These are phyloP conservation scores for Polyplosphaeria fusca DNA, from an alignment of 495 filamentous ascomycete genomes.

Conservation along the genomic window DNA sequence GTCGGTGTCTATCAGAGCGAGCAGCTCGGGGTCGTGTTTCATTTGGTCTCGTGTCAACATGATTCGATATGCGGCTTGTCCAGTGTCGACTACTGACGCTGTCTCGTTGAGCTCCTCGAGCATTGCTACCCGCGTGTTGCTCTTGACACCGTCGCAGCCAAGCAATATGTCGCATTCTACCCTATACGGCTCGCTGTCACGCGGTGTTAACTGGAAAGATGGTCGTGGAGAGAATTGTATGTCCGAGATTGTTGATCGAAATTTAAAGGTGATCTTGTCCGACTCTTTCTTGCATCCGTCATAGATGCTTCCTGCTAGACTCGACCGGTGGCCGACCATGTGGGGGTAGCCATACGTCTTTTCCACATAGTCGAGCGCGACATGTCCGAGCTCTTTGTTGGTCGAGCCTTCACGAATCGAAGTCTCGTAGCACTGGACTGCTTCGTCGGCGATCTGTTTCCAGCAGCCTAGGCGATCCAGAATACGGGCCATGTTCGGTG, in stretches of 20 bases:
- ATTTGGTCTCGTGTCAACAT: slow-evolving; percentile 70
- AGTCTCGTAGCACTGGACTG: slow-evolving; percentile 52
- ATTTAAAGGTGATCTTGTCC: slow-evolving; percentile 64
- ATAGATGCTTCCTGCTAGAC: slow-evolving; percentile 66
- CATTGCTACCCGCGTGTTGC: slow-evolving; percentile 51
- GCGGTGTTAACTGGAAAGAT: slow-evolving; percentile 55
- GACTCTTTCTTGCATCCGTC: slow-evolving; percentile 61
- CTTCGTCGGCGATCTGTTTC: slow-evolving; percentile 62
- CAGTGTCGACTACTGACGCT: slow-evolving; percentile 64
- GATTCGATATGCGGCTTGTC: slow-evolving; percentile 81
- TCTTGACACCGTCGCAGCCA: slow-evolving; percentile 73
- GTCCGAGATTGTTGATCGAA: slow-evolving; percentile 53
- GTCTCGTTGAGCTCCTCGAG: slow-evolving; percentile 53
- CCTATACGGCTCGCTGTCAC: slow-evolving; percentile 53
- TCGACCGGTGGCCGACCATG: slow-evolving; percentile 73
- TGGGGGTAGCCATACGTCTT: slow-evolving; percentile 69
- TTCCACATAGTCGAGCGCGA: slow-evolving; percentile 63
- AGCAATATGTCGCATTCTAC: slow-evolving; percentile 68
- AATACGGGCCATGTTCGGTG: slow-evolving; percentile 75
- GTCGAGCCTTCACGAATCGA: slow-evolving; percentile 63
- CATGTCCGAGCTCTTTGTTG: slow-evolving; percentile 64
- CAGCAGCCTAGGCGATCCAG: slow-evolving; percentile 67
- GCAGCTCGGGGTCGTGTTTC: slow-evolving; percentile 62
- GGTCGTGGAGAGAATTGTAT: slow-evolving; percentile 54
- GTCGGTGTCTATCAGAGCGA: slow-evolving; percentile 63